Evolutionary conservation across 305 asterid species (phyloP).

Genomic region (Salvia sclarea): DNA sequence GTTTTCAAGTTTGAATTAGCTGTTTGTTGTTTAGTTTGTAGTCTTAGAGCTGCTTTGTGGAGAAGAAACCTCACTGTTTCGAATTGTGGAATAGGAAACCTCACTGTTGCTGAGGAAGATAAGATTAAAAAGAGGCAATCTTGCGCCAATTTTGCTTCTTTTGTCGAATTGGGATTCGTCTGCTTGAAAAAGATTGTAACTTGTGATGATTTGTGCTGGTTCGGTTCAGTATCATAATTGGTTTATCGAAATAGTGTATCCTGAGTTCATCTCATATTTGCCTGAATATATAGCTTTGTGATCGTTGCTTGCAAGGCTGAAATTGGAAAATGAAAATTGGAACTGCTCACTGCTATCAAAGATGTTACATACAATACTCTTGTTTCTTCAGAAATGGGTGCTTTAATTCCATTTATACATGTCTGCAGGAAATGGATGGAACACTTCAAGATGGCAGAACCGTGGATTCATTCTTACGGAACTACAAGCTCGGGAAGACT

Average conservation of each 20-base stretch:
- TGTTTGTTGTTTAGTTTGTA: slow-evolving; percentile 22
- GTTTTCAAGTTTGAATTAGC: slow-evolving; percentile 15
- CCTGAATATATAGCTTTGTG: slow-evolving; percentile 7
- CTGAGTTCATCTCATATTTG: slow-evolving; percentile 2
- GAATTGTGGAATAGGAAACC: slow-evolving; percentile 15
- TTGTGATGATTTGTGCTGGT: background rate
- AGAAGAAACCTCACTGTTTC: background rate
- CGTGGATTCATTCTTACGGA: slow-evolving; percentile 69
- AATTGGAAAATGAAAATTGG: slow-evolving; percentile 12
- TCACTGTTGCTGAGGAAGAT: background rate
- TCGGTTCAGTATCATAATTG: background rate
- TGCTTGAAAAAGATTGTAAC: background rate
- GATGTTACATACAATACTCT: background rate
- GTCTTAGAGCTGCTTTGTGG: background rate
- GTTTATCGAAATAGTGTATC: background rate
- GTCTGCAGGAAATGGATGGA: slow-evolving; percentile 77
- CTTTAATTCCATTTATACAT: slow-evolving; percentile 7
- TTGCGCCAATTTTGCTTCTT: slow-evolving; percentile 12
- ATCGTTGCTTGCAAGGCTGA: background rate
- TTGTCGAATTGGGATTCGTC: background rate
- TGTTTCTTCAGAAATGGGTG: background rate
- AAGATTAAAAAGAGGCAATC: background rate
- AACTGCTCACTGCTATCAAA: background rate
- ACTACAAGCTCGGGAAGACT: slow-evolving; percentile 94
- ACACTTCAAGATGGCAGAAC: slow-evolving; percentile 58